Evolutionary conservation across 345 rosid genomes (phyloP), one percentile per base, ranked within the genome.

Genomic region (Kernera saxatilis): DNA sequence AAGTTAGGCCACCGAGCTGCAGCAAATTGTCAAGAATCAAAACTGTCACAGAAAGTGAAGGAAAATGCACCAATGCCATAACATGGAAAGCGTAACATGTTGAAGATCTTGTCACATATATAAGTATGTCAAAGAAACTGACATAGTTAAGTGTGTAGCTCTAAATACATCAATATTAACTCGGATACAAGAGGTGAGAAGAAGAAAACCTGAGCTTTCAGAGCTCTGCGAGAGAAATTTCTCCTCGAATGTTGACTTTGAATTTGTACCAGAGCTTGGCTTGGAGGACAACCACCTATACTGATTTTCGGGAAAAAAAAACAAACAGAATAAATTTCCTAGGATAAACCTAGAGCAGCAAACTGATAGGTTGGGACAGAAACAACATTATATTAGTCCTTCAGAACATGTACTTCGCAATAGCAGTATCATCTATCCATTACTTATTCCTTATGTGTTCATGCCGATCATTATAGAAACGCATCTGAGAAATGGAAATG

Each of bases 1-100:
- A 88, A 92, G 84, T 92, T 94, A 64, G 99, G 99, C 99, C 99
- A 94, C 72, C 97, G 87, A 75, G 92, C 99, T 94, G 97, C 75
- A 83, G 80, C 27, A 71, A 75, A 71, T 72, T 74, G 23, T 39
- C 11, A 2, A 70, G 18, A 36, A 41, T 52, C 69, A 71, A 30
- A 57, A 33, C 17, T 6, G 8, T 51, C 40, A 64, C 33, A 18
- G 32, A 36, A 65, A 18, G 19, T 17, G 13, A 4, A 37, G 59
- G 19, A 46, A 44, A 48, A 49, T 22, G 46, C 33, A 39, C 26
- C 14, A 37, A 35, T n/a, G 43, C 50, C 59, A 60, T 22, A 62
- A 12, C 37, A 50, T 30, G 23, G 30, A 67, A 41, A 25, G 8
- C 35, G 8, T 56, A 59, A 52, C 51, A 69, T 13, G 32, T 45